phyloP scores from a whole-genome alignment of 495 filamentous ascomycete genomes.

The Penicillium fimorum region DNA sequence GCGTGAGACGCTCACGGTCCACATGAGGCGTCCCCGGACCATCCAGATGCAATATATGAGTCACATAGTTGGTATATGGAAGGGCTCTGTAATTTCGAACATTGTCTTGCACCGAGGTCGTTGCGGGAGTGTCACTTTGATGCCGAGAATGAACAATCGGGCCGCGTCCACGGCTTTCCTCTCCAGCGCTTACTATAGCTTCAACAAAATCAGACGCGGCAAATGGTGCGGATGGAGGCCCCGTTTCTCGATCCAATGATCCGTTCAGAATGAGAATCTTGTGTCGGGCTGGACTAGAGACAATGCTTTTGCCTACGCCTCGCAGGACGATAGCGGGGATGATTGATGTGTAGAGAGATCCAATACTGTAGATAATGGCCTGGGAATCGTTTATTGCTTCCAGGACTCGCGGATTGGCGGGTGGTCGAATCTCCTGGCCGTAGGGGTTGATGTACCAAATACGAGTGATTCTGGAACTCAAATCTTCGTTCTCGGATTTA shows the following conservation, averaged over 20 bases:
- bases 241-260: slow-evolving; percentile 80
- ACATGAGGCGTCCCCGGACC: slow-evolving; percentile 68
- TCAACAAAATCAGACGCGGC: slow-evolving; percentile 74
- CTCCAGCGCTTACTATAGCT: slow-evolving; percentile 67
- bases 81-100: slow-evolving; percentile 18
- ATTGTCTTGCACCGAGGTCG: slow-evolving; percentile 13
- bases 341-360: slow-evolving; percentile 79
- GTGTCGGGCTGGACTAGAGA: slow-evolving; percentile 48
- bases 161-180: slow-evolving; percentile 43
- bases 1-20: slow-evolving; percentile 59
- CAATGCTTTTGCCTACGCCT: slow-evolving; percentile 43
- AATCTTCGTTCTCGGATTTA: slow-evolving; percentile 69
- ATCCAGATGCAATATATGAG: slow-evolving; percentile 80
- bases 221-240: slow-evolving; percentile 57
- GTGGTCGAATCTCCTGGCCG: slow-evolving; percentile 80
- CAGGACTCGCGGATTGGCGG: slow-evolving; percentile 76
- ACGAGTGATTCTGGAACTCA: slow-evolving; percentile 72
- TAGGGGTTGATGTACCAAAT: slow-evolving; percentile 99
- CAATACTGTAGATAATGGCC: slow-evolving; percentile 84
- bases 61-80: slow-evolving; percentile 64
- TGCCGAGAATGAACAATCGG: slow-evolving; percentile 8
- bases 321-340: slow-evolving; percentile 60
- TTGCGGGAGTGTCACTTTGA: neutral
- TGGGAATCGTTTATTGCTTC: slow-evolving; percentile 59
- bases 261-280: slow-evolving; percentile 89